Evolutionary conservation across 495 filamentous ascomycete species (phyloP), one percentile per base, ranked within the genome.

Genomic region (Collariella sp.): DNA sequence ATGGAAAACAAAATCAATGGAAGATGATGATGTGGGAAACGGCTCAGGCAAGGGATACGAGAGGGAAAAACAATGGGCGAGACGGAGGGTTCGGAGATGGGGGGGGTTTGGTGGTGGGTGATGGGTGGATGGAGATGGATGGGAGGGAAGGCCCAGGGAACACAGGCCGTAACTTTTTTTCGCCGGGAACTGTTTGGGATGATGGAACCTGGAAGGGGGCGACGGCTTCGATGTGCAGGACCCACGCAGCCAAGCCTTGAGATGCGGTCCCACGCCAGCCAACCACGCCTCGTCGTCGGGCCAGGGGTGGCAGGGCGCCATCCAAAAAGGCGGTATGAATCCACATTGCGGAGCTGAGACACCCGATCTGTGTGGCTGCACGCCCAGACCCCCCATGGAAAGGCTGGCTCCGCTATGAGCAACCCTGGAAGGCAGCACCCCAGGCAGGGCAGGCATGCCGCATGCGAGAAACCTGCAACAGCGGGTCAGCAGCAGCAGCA

Each of bases 321-420:
- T 29, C 15, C 54, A 54, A 61, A 66, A 64, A 61, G 56, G 63
- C 63, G 63, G 66, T 66, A 68, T 61, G 62, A 43, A 58, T 57
- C 61, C 61, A 52, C 45, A 18, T 46, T 29, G 18, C 51, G 51
- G 39, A 48, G 49, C 34, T 29, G 16, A 4, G 4, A 7, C 15
- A 3, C 18, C 23, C 54, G 18, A 56, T 56, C 19, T 51, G 56
- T 59, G 45, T 54, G 52, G 56, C 39, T 46, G 44, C 56, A 35
- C 24, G 40, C 41, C 33, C 26, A 23, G 34, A 18, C 44, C 16
- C 23, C 44, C 48, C 58, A 60, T 57, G 58, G 54, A 58, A 13
- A 45, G 29, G 33, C 22, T 50, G 39, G 46, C 23, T 33, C 24
- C n/a, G n/a, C n/a, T 41, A 35, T 11, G 35, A 51, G 34, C 35